Percentiles rank a stretch among this genome's conserved stretches.
phyloP scores from a whole-genome alignment of 2,329 filamentous ascomycete genomes.

The Penicillium sp. region DNA sequence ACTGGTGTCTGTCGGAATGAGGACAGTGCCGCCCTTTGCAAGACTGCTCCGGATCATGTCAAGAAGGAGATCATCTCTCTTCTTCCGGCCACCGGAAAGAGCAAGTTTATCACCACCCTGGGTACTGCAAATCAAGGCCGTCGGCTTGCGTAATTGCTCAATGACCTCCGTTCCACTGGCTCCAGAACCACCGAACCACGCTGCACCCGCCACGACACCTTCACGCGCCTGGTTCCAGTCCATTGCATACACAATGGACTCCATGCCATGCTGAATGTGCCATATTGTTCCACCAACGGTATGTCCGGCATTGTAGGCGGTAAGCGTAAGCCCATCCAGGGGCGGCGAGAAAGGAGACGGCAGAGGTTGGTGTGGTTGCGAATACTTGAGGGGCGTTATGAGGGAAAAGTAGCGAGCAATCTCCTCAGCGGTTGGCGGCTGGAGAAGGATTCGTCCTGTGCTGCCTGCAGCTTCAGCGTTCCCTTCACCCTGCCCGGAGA shows the following conservation, averaged over 20 bases:
- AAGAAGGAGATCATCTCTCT: slow-evolving; percentile 81
- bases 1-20: slow-evolving; percentile 93
- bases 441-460: slow-evolving; percentile 54
- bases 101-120: slow-evolving; percentile 72
- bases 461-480: slow-evolving; percentile 33
- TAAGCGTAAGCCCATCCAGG: slow-evolving; percentile 87
- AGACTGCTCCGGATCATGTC: slow-evolving; percentile 79
- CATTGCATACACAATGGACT: slow-evolving; percentile 95
- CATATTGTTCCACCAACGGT: slow-evolving; percentile 97
- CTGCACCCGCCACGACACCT: slow-evolving; percentile 89
- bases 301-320: slow-evolving; percentile 94
- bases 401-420: slow-evolving; percentile 89
- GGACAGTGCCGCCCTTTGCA: slow-evolving; percentile 79
- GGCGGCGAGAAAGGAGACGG: slow-evolving; percentile 86
- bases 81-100: slow-evolving; percentile 71
- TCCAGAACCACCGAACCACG: slow-evolving; percentile 83
- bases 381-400: slow-evolving; percentile 93
- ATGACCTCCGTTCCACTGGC: slow-evolving; percentile 85
- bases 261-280: slow-evolving; percentile 95
- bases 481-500: slow-evolving; percentile 29
- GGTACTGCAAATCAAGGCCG: slow-evolving; percentile 88
- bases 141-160: slow-evolving; percentile 89
- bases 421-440: slow-evolving; percentile 79
- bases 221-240: slow-evolving; percentile 99
- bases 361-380: slow-evolving; percentile 88